Evolutionary conservation across 225 moss, liverwort and hornwort genomes (phyloP), one percentile per base, ranked within the genome.

Genomic region (Climacium dendroides): DNA sequence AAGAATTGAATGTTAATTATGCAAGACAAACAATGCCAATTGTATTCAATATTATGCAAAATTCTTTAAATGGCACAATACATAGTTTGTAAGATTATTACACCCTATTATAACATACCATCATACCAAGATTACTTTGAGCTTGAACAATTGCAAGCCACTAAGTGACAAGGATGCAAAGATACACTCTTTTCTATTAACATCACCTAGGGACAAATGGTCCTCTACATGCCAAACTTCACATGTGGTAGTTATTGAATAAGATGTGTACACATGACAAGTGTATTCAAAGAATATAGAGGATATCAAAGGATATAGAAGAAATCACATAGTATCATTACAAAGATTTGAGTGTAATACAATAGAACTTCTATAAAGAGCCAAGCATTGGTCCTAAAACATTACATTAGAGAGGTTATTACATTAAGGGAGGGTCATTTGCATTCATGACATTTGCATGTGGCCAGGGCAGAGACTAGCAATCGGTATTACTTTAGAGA

Each of bases 371-470:
- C 11, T 37, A 4, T 39, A 24, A 69, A 13, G 12, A 17, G 11
- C 1, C 0, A 24, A 0, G 23, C 3, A 1, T 3, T 0, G 0
- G 4, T 67, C 13, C 7, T 67, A 0, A 67, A 4, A 37, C 67
- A 12, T 67, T 14, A 19, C 19, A 19, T 35, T 65, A 30, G 29
- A 65, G 19, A 34, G 7, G 19, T 64, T 14, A 65, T 14, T 29
- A 61, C 7, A 24, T 19, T 62, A 28, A 34, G 3, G 8, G 2
- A 63, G 32, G 63, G 63, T 64, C 64, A 64, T 35, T 35, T n/a
- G n/a, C 19, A n/a, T n/a, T 34, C 19, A n/a, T 35, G 9, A 66
- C 66, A 66, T n/a, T n/a, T n/a, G 20, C 11, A n/a, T n/a, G 19
- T 65, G n/a, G 35, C n/a, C 11, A 1, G 1, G 7, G 14, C 15